Evolutionary conservation across 306 rosid species (phyloP), one percentile per base, ranked within the genome.

Genomic region (Cucurbita moschata): DNA sequence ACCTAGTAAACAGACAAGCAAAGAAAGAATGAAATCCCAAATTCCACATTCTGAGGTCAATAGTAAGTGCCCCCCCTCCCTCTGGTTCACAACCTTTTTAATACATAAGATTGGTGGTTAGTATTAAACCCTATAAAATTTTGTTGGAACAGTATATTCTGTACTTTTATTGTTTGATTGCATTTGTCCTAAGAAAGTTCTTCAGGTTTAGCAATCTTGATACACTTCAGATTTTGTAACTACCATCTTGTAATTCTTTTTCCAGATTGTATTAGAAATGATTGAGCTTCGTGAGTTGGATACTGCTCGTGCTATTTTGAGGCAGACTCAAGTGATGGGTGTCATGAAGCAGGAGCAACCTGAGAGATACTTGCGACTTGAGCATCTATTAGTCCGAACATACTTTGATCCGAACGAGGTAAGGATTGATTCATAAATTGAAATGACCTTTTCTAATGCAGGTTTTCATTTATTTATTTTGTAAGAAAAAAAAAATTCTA

Each of bases 321-420:
- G 97, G 77, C 96, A 95, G 77, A 95, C 99, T 73, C 99, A 95
- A 77, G 99, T 91, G 58, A 95, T 95, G 99, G 99, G 99, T 77
- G 97, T 95, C 67, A 88, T 95, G 99, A 95, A 95, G 86, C 97
- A 95, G 79, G 99, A 95, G 80, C 99, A 95, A 77, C 90, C 99
- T 19, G 99, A 95, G 81, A 88, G 99, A 87, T 95, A 91, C 86
- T 78, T 95, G 89, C 97, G 97, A 18, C 97, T 95, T 78, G 99
- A 95, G 77, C 99, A 95, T 82, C 96, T 95, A 42, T 90, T 91
- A 50, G 99, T 91, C 74, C 83, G 99, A 84, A 95, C 99, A 52
- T 91, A 95, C 81, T 95, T 95, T 79, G 99, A 95, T 78, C 96
- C 96, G 19, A 91, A 89, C 57, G 99, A 95, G 98, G 98, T 92